Percentiles rank a stretch among this genome's conserved stretches.
phyloP scores from a whole-genome alignment of 2,329 filamentous ascomycete species.

The Ascochyta clinopodiicola region DNA sequence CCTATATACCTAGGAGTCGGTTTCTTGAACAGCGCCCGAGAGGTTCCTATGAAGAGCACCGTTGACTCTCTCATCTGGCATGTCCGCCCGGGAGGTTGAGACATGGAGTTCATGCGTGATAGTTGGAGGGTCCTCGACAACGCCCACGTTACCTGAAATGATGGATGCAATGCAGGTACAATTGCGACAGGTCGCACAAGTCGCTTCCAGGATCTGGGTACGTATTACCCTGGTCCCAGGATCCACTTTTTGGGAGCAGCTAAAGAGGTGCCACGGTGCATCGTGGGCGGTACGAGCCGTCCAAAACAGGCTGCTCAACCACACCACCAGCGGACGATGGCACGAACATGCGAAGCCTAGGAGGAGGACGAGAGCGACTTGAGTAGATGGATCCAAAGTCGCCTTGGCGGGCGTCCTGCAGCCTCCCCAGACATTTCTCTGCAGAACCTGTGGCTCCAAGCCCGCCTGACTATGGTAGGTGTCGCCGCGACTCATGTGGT shows the following conservation, averaged over 20 bases:
- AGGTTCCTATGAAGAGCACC: slow-evolving; percentile 30
- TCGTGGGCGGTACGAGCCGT: slow-evolving; percentile 17
- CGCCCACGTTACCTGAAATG: slow-evolving; percentile 32
- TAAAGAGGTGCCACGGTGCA: slow-evolving; percentile 12
- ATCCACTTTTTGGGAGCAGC: slow-evolving; percentile 10
- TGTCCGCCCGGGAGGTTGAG: slow-evolving; percentile 29
- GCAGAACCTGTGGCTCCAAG: background rate
- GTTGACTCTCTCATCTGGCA: slow-evolving; percentile 30
- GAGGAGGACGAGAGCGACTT: background rate
- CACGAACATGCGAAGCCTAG: background rate
- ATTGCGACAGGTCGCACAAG: slow-evolving; percentile 24
- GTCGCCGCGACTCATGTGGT: slow-evolving; percentile 4
- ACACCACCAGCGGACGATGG: background rate
- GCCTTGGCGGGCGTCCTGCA: background rate
- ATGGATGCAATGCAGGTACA: slow-evolving; percentile 35
- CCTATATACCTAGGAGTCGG: slow-evolving; percentile 33
- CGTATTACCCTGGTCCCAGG: slow-evolving; percentile 18
- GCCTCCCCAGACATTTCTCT: background rate
- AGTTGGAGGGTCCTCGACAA: slow-evolving; percentile 22
- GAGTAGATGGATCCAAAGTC: background rate
- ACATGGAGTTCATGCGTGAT: slow-evolving; percentile 32
- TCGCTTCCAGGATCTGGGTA: slow-evolving; percentile 21
- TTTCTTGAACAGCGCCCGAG: slow-evolving; percentile 4
- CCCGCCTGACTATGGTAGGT: slow-evolving; percentile 5
- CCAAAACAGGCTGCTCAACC: background rate